Evolutionary conservation across 352 stramenopile genomes (phyloP).

Genomic region (Saprolegnia parasitica): DNA sequence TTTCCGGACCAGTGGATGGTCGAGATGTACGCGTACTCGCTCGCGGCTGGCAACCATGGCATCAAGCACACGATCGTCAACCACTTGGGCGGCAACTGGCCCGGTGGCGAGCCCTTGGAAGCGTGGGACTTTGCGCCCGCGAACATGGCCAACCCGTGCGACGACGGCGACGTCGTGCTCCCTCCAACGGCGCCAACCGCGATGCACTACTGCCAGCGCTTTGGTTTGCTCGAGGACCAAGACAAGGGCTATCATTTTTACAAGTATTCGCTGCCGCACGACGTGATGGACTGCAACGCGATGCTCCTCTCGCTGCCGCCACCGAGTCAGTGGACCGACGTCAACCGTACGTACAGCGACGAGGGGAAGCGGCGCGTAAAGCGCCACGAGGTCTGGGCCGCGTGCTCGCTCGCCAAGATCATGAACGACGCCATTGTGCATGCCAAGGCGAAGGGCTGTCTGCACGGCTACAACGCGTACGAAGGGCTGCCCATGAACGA

Average conservation of each 20-base stretch:
- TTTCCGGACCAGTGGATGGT: slow-evolving; percentile 44
- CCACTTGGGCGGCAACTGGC: slow-evolving; percentile 44
- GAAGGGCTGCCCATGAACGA: slow-evolving; percentile 34
- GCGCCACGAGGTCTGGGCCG: slow-evolving; percentile 42
- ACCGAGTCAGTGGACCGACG: slow-evolving; percentile 38
- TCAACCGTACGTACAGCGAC: slow-evolving; percentile 23
- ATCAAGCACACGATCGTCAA: slow-evolving; percentile 55
- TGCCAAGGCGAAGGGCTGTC: slow-evolving; percentile 44
- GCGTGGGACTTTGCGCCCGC: slow-evolving; percentile 44
- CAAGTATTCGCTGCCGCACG: slow-evolving; percentile 51
- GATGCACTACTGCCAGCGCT: slow-evolving; percentile 55
- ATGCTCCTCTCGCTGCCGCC: slow-evolving; percentile 42
- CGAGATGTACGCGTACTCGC: slow-evolving; percentile 53
- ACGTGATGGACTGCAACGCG: slow-evolving; percentile 42
- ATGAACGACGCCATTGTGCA: slow-evolving; percentile 44
- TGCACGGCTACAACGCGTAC: slow-evolving; percentile 45
- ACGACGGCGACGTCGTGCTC: slow-evolving; percentile 38
- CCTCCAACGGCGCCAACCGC: slow-evolving; percentile 39
- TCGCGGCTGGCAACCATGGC: slow-evolving; percentile 44
- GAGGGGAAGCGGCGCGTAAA: slow-evolving; percentile 25
- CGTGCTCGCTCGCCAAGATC: slow-evolving; percentile 43
- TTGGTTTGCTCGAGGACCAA: slow-evolving; percentile 41
- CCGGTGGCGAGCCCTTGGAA: slow-evolving; percentile 31
- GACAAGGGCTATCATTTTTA: slow-evolving; percentile 48
- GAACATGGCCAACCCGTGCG: slow-evolving; percentile 41